phyloP scores from a whole-genome alignment of 2,329 filamentous ascomycete species.

The Zopfia rhizophila region DNA sequence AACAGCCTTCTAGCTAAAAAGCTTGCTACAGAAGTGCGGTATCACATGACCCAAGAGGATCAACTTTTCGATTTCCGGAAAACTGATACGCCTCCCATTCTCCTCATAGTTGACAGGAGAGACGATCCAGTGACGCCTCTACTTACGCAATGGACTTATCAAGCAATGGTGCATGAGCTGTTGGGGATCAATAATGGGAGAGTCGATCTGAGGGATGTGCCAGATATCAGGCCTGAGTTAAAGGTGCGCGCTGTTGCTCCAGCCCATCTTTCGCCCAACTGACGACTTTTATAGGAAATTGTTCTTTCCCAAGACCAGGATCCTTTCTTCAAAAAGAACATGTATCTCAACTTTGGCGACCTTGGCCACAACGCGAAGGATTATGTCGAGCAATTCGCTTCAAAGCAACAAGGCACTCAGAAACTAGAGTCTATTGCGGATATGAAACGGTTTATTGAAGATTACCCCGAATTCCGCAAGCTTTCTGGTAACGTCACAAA shows the following conservation, averaged over 20 bases:
- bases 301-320: slow-evolving; percentile 97
- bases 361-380: slow-evolving; percentile 96
- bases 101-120: slow-evolving; percentile 88
- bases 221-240: slow-evolving; percentile 84
- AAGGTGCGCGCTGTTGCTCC: slow-evolving; percentile 55
- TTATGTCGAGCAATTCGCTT: slow-evolving; percentile 98
- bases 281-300: slow-evolving; percentile 71
- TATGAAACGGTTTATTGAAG: slow-evolving; percentile 99
- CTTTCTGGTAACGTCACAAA: slow-evolving; percentile 98
- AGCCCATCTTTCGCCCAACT: slow-evolving; percentile 1
- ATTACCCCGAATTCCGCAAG: slow-evolving; percentile 97
- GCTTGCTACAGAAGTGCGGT: slow-evolving; percentile 89
- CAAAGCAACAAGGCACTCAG: slow-evolving; percentile 94
- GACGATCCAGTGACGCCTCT: slow-evolving; percentile 95
- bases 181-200: slow-evolving; percentile 95
- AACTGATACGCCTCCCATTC: slow-evolving; percentile 91
- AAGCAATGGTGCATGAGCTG: slow-evolving; percentile 99
- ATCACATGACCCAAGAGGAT: slow-evolving; percentile 94
- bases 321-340: slow-evolving; percentile 99
- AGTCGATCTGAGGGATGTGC: slow-evolving; percentile 85
- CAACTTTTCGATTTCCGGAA: slow-evolving; percentile 96
- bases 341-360: slow-evolving; percentile 98
- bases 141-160: slow-evolving; percentile 98
- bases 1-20: slow-evolving; percentile 92
- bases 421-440: slow-evolving; percentile 97